Conservation (phyloP, 2,329 filamentous ascomycete species). For the Trichoderma citrinoviride region DNA sequence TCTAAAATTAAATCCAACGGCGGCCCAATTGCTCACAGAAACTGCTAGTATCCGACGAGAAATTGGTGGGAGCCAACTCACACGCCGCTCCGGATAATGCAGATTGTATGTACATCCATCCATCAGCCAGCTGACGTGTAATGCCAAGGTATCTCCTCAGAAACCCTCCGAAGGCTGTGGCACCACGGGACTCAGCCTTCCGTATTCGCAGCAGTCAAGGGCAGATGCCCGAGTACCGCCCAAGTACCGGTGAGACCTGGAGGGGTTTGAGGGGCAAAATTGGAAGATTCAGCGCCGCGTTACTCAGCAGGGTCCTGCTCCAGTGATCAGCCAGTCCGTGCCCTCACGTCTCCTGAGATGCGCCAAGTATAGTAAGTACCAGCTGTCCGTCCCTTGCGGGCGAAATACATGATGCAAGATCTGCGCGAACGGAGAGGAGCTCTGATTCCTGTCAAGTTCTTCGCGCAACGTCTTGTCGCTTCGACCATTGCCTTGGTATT, state of each 20-base stretch:
- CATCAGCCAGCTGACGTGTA: no score
- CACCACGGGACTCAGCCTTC: background rate
- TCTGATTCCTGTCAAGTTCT: constrained; percentile 7
- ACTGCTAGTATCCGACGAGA: no score
- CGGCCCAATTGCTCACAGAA: background rate
- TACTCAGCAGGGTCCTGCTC: background rate
- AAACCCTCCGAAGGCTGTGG: no score
- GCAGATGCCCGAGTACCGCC: background rate
- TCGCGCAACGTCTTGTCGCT: background rate
- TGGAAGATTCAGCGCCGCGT: background rate
- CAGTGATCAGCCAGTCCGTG: background rate
- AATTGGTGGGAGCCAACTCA: no score
- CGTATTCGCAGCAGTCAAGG: background rate
- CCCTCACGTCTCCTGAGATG: background rate
- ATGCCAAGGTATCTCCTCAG: no score
- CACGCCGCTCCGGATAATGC: background rate
- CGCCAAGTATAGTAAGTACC: background rate
- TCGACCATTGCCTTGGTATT: background rate
- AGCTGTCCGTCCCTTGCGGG: background rate
- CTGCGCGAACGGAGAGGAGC: background rate
- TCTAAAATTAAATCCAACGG: constrained; percentile 3
- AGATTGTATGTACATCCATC: background rate
- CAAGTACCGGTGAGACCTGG: background rate
- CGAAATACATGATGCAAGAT: background rate
- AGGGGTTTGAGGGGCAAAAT: constrained; percentile 14